Evolutionary conservation across 202 grass and related monocot genomes (phyloP).

Genomic region (Panicum hallii): DNA sequence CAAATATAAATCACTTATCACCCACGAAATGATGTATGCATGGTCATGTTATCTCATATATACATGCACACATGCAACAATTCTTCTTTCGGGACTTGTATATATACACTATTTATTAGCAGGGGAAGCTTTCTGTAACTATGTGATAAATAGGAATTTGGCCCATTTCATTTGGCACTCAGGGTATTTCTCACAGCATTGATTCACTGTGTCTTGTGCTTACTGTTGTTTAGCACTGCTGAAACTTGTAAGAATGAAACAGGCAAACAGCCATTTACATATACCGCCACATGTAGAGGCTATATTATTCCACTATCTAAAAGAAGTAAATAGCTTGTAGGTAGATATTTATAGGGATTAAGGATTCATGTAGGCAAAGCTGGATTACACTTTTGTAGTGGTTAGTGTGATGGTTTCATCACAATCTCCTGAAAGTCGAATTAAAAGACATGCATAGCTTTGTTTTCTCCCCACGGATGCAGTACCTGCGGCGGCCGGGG

Average conservation of each 20-base stretch:
- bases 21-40: conserved; percentile 1
- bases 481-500: too few relatives aligned
- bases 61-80: neutral
- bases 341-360: too few relatives aligned
- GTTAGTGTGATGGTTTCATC: neutral
- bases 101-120: neutral
- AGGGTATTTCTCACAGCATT: neutral
- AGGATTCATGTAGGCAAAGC: too few relatives aligned
- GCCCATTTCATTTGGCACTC: neutral
- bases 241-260: too few relatives aligned
- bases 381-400: neutral
- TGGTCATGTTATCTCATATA: conserved; percentile 13
- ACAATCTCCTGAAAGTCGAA: neutral
- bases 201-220: neutral
- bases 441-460: too few relatives aligned
- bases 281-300: too few relatives aligned
- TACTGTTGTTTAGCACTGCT: neutral
- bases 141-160: neutral
- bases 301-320: too few relatives aligned
- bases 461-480: too few relatives aligned
- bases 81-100: neutral
- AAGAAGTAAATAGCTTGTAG: too few relatives aligned
- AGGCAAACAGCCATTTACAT: too few relatives aligned
- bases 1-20: neutral
- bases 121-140: neutral